A percentile compares a stretch with the other conserved stretches of the same genome.
phyloP scores from a whole-genome alignment of 1,284 basidiomycete genomes.

The Apiotrichum sp. region DNA sequence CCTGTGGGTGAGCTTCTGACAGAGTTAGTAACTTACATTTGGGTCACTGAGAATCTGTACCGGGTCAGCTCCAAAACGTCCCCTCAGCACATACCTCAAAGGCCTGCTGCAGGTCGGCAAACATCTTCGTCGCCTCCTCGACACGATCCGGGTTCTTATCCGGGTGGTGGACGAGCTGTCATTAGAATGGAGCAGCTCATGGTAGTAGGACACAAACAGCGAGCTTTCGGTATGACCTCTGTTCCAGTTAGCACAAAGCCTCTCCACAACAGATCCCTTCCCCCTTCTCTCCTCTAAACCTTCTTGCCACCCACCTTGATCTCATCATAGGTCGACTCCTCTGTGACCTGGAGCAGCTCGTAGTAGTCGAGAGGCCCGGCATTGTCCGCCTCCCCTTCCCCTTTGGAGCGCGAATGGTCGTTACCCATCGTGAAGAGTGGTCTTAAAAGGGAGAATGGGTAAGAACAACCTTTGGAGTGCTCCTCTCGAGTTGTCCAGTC shows the following conservation, averaged over 20 bases:
- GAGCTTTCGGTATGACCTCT: slow-evolving; percentile 75
- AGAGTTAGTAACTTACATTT: slow-evolving; percentile 57
- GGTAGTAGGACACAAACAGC: slow-evolving; percentile 48
- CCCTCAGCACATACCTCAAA: slow-evolving; percentile 63
- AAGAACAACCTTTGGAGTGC: too few relatives aligned
- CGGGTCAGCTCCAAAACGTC: neutral
- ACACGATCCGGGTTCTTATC: slow-evolving; percentile 79
- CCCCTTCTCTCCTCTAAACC: too few relatives aligned
- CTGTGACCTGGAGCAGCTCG: slow-evolving; percentile 67
- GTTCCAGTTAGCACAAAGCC: slow-evolving; percentile 7
- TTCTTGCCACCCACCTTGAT: slow-evolving; percentile 60
- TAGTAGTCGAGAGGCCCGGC: slow-evolving; percentile 61
- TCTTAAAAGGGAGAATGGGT: too few relatives aligned
- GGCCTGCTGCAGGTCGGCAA: slow-evolving; percentile 84
- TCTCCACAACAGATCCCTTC: too few relatives aligned
- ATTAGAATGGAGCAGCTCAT: neutral
- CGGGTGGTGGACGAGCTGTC: slow-evolving; percentile 68
- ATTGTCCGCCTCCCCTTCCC: neutral
- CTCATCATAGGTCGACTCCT: slow-evolving; percentile 74
- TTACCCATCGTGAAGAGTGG: slow-evolving; percentile 30
- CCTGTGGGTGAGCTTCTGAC: slow-evolving; percentile 52
- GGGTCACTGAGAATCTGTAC: slow-evolving; percentile 77
- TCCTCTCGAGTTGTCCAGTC: too few relatives aligned
- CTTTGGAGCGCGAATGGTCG: slow-evolving; percentile 32
- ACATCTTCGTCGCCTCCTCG: slow-evolving; percentile 80